Evolutionary conservation across 2,329 filamentous ascomycete species (phyloP).

Genomic region (Periconia digitata): DNA sequence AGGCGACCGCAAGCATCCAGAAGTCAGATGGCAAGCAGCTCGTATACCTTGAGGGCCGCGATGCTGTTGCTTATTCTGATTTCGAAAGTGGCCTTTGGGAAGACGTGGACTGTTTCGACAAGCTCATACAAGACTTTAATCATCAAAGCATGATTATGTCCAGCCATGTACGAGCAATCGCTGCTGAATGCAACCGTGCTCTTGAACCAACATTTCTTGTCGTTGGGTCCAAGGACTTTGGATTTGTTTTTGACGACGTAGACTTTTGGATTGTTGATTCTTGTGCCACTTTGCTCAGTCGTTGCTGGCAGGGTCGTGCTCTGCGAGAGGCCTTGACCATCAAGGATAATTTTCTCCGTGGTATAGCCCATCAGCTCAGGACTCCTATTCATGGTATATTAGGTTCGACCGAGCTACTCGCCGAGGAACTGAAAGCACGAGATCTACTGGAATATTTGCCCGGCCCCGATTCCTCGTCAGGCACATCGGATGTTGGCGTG

Average conservation of each 20-base stretch:
- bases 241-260: conserved; percentile 50
- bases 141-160: conserved; percentile 29
- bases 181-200: conserved; percentile 39
- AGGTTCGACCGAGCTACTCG: conserved; percentile 45
- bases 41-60: conserved; percentile 29
- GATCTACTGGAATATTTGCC: conserved; percentile 13
- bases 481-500: conserved; percentile 15
- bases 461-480: conserved; percentile 9
- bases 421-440: conserved; percentile 42
- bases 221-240: conserved; percentile 46
- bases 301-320: conserved; percentile 43
- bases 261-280: conserved; percentile 50
- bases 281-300: conserved; percentile 44
- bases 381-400: conserved; percentile 54
- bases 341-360: conserved; percentile 50
- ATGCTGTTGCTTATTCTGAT: conserved; percentile 26
- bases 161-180: conserved; percentile 42
- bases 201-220: conserved; percentile 39
- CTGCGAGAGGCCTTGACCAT: conserved; percentile 47
- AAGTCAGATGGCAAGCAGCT: conserved; percentile 17
- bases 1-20: conserved; percentile 32
- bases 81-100: conserved; percentile 50
- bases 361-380: conserved; percentile 51
- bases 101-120: conserved; percentile 45
- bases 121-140: conserved; percentile 42